These are phyloP conservation scores for Wallacemonas sp. DNA, from an alignment of 208 protist species.

Conservation along the genomic window DNA sequence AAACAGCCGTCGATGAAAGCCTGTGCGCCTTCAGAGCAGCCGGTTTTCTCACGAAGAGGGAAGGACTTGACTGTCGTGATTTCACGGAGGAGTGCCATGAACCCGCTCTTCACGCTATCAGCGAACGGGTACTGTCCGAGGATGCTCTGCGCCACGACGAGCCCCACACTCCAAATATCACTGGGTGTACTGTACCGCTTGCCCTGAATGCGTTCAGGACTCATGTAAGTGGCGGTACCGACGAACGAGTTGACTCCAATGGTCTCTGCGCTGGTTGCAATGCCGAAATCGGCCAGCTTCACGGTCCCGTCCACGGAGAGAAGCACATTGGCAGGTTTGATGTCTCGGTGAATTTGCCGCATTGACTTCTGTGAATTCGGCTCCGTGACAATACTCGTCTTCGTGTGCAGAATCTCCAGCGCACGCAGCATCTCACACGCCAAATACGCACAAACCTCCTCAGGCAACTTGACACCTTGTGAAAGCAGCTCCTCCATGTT, in stretches of 20 bases:
- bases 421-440: conserved; percentile 77
- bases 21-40: conserved; percentile 63
- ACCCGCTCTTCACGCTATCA: conserved; percentile 47
- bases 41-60: conserved; percentile 26
- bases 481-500: conserved; percentile 85
- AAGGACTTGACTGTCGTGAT: conserved; percentile 67
- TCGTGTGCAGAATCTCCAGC: conserved; percentile 81
- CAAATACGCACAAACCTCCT: conserved; percentile 67
- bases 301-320: conserved; percentile 65
- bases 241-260: conserved; percentile 87
- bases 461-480: conserved; percentile 35
- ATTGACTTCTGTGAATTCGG: conserved; percentile 59
- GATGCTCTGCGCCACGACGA: conserved; percentile 69
- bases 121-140: conserved; percentile 73
- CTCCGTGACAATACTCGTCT: conserved; percentile 83
- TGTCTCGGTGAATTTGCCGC: conserved; percentile 86
- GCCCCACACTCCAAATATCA: conserved; percentile 89
- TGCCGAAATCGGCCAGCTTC: conserved; percentile 89
- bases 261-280: conserved; percentile 78
- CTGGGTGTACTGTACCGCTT: conserved; percentile 72
- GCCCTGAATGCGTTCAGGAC: conserved; percentile 81
- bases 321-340: conserved; percentile 88
- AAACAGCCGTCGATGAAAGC: conserved; percentile 74
- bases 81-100: conserved; percentile 76
- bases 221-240: conserved; percentile 88